These are phyloP conservation scores for Chaetomium sp. DNA, from an alignment of 2,329 filamentous ascomycete species.

Conservation along the genomic window DNA sequence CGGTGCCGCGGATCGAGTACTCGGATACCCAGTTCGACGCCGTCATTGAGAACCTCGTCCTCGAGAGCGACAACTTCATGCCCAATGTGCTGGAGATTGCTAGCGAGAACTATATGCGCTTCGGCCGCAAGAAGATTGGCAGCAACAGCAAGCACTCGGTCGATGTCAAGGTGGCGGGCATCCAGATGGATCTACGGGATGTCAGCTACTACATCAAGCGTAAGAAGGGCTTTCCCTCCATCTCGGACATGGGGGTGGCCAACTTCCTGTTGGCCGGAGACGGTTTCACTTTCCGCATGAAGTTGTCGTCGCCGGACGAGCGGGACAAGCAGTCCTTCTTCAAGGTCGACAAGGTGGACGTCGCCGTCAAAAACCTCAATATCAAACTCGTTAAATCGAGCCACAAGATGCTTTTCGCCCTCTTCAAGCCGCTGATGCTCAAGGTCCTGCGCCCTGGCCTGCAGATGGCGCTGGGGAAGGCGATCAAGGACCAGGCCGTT, in stretches of 20 bases:
- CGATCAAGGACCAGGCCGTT: slow-evolving; percentile 80
- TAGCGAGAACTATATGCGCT: slow-evolving; percentile 92
- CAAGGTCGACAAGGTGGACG: slow-evolving; percentile 87
- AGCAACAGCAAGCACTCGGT: slow-evolving; percentile 79
- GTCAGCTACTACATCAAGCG: slow-evolving; percentile 94
- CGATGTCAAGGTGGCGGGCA: slow-evolving; percentile 81
- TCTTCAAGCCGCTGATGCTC: slow-evolving; percentile 86
- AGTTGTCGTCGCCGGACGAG: slow-evolving; percentile 78
- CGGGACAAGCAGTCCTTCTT: slow-evolving; percentile 81
- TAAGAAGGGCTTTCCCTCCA: slow-evolving; percentile 87
- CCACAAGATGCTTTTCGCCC: slow-evolving; percentile 84
- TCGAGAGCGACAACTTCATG: slow-evolving; percentile 96
- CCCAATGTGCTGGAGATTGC: slow-evolving; percentile 88
- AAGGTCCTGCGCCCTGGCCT: slow-evolving; percentile 81
- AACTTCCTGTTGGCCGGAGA: slow-evolving; percentile 86
- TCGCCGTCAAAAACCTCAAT: slow-evolving; percentile 77
- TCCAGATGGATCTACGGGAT: slow-evolving; percentile 90
- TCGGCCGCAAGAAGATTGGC: slow-evolving; percentile 83
- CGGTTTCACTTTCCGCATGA: slow-evolving; percentile 89
- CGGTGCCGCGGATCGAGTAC: slow-evolving; percentile 92
- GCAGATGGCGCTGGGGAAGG: slow-evolving; percentile 85
- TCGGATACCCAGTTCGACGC: slow-evolving; percentile 81
- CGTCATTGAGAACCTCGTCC: slow-evolving; percentile 89
- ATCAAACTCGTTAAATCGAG: slow-evolving; percentile 94
- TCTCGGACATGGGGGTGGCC: slow-evolving; percentile 85